Conservation (phyloP, 495 filamentous ascomycete species). For the Neurospora sp. region DNA sequence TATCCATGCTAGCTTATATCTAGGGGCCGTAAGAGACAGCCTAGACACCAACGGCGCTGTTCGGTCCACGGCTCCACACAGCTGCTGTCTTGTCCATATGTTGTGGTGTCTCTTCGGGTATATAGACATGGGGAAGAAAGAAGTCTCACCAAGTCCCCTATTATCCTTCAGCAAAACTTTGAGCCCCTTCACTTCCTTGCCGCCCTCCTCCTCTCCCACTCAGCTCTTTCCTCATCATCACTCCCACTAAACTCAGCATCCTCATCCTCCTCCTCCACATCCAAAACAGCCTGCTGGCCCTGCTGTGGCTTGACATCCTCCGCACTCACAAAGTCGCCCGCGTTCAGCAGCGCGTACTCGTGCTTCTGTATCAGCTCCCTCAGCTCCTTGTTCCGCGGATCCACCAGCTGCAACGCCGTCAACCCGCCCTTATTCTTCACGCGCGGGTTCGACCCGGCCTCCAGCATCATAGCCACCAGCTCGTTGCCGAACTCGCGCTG, state of each 20-base stretch:
- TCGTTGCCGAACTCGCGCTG: slow-evolving; percentile 54
- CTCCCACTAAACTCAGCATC: slow-evolving; percentile 44
- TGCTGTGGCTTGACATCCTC: slow-evolving; percentile 19
- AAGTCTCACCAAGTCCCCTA: background rate
- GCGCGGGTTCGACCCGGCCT: slow-evolving; percentile 56
- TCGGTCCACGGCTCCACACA: background rate
- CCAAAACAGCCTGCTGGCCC: slow-evolving; percentile 4
- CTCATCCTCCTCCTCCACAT: slow-evolving; percentile 28
- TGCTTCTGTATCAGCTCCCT: slow-evolving; percentile 60
- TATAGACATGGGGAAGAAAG: background rate
- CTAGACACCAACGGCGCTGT: background rate
- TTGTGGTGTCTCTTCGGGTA: background rate
- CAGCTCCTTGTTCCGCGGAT: slow-evolving; percentile 61
- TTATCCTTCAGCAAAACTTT: background rate
- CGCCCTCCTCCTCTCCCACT: slow-evolving; percentile 38
- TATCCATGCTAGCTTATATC: background rate
- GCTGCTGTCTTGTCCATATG: background rate
- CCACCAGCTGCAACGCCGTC: slow-evolving; percentile 58
- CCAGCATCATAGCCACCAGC: slow-evolving; percentile 82
- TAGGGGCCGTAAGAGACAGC: background rate
- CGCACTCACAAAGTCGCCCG: slow-evolving; percentile 37
- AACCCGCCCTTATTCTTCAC: slow-evolving; percentile 58
- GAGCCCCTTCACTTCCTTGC: slow-evolving; percentile 11
- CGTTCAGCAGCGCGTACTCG: slow-evolving; percentile 55
- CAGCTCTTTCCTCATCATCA: slow-evolving; percentile 42